Conservation (phyloP, 768 basidiomycete species). For the Terana coerulea region DNA sequence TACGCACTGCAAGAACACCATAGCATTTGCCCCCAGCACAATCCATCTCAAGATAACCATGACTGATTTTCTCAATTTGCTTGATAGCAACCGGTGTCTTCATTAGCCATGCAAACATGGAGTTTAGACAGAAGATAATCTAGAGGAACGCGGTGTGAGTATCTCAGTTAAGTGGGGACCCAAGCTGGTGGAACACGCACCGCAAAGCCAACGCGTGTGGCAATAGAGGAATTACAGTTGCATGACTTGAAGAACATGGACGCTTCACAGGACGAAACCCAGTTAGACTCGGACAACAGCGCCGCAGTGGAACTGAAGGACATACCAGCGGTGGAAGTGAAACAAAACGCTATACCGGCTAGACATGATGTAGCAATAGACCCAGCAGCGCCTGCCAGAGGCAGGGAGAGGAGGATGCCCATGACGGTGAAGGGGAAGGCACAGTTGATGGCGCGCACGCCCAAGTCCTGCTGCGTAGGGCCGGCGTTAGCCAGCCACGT, state of each 20-base stretch:
- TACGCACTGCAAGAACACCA: constrained; percentile 86
- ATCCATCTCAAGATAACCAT: constrained; percentile 98
- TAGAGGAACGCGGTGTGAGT: constrained; percentile 29
- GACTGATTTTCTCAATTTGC: constrained; percentile 87
- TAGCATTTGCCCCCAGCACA: constrained; percentile 93
- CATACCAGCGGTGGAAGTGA: constrained; percentile 79
- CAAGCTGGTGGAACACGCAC: constrained; percentile 40
- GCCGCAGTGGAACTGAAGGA: constrained; percentile 2
- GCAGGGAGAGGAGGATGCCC: constrained; percentile 74
- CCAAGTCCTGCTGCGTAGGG: background rate
- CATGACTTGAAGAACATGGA: constrained; percentile 98
- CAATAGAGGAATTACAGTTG: constrained; percentile 98
- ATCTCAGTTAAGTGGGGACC: background rate
- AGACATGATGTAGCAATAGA: constrained; percentile 82
- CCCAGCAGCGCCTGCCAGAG: constrained; percentile 62
- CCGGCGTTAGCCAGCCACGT: background rate
- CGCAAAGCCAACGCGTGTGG: constrained; percentile 93
- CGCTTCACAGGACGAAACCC: constrained; percentile 52
- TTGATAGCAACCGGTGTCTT: constrained; percentile 84
- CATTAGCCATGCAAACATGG: constrained; percentile 96
- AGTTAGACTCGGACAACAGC: background rate
- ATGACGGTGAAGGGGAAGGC: constrained; percentile 34
- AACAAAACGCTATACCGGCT: constrained; percentile 80
- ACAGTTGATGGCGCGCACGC: background rate
- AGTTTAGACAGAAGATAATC: constrained; percentile 95